Evolutionary conservation across 768 basidiomycete genomes (phyloP).

Genomic region (Phallus indusiatus): DNA sequence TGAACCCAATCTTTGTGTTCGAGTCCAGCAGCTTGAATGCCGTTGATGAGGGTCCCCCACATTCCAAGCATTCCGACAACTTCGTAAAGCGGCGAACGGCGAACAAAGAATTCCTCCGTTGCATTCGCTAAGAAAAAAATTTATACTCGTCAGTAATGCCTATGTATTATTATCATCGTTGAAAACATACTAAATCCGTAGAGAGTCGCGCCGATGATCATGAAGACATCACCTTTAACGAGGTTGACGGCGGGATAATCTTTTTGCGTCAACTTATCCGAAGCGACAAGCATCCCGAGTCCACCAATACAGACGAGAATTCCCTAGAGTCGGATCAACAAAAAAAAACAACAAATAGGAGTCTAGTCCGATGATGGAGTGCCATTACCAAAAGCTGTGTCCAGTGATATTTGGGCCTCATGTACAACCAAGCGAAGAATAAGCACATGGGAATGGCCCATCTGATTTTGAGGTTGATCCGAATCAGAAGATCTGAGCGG

Average conservation of each 20-base stretch:
- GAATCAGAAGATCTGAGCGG: too few species aligned
- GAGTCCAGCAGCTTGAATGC: conserved; percentile 64
- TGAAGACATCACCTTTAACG: conserved; percentile 77
- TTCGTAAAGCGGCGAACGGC: conserved; percentile 72
- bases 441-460: conserved; percentile 89
- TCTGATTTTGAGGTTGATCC: conserved; percentile 24
- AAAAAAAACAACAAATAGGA: too few species aligned
- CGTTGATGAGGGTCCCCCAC: conserved; percentile 75
- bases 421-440: conserved; percentile 75
- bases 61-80: conserved; percentile 76
- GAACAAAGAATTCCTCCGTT: conserved; percentile 81
- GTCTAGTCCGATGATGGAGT: neutral
- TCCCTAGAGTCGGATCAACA: conserved; percentile 35
- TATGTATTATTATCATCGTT: neutral
- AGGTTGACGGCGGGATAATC: conserved; percentile 54
- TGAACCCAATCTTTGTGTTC: conserved; percentile 60
- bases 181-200: conserved; percentile 70
- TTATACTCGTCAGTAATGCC: neutral
- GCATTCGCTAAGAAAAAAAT: conserved; percentile 52
- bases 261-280: conserved; percentile 71
- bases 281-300: conserved; percentile 69
- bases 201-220: conserved; percentile 77
- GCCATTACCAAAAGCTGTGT: conserved; percentile 62
- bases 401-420: conserved; percentile 74
- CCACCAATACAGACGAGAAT: conserved; percentile 65